Evolutionary conservation across 2,329 filamentous ascomycete species (phyloP).

Genomic region (Plectosphaerella cucumerina): DNA sequence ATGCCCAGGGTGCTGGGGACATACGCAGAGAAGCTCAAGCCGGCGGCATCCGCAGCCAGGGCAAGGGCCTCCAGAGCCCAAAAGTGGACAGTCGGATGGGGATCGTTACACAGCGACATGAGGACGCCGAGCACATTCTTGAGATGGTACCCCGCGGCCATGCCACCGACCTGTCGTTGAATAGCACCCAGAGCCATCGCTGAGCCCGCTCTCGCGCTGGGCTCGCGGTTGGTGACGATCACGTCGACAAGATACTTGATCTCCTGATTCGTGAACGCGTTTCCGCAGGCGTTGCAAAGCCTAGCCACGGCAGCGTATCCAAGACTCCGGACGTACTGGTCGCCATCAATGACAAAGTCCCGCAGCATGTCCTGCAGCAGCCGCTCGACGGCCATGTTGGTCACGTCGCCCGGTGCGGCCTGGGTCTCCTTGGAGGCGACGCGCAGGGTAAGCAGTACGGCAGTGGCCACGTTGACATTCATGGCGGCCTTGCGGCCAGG

Average conservation of each 20-base stretch:
- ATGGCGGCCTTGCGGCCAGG: slow-evolving; percentile 86
- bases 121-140: slow-evolving; percentile 97
- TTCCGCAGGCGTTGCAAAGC: slow-evolving; percentile 80
- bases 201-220: slow-evolving; percentile 87
- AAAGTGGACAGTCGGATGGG: slow-evolving; percentile 91
- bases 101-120: slow-evolving; percentile 96
- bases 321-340: slow-evolving; percentile 80
- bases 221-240: slow-evolving; percentile 90
- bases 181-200: slow-evolving; percentile 91
- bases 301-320: slow-evolving; percentile 82
- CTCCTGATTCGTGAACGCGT: slow-evolving; percentile 81
- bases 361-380: slow-evolving; percentile 71
- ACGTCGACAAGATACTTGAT: slow-evolving; percentile 91
- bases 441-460: slow-evolving; percentile 74
- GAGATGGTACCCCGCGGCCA: slow-evolving; percentile 93
- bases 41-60: slow-evolving; percentile 84
- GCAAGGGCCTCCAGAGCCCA: slow-evolving; percentile 91
- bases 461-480: slow-evolving; percentile 82
- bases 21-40: slow-evolving; percentile 85
- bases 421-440: slow-evolving; percentile 79
- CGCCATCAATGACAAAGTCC: slow-evolving; percentile 74
- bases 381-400: slow-evolving; percentile 72
- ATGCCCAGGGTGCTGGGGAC: slow-evolving; percentile 89
- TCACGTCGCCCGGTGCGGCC: slow-evolving; percentile 68
- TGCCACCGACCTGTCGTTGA: slow-evolving; percentile 91